phyloP scores from a whole-genome alignment of 768 basidiomycete genomes.

The Suillus spraguei region DNA sequence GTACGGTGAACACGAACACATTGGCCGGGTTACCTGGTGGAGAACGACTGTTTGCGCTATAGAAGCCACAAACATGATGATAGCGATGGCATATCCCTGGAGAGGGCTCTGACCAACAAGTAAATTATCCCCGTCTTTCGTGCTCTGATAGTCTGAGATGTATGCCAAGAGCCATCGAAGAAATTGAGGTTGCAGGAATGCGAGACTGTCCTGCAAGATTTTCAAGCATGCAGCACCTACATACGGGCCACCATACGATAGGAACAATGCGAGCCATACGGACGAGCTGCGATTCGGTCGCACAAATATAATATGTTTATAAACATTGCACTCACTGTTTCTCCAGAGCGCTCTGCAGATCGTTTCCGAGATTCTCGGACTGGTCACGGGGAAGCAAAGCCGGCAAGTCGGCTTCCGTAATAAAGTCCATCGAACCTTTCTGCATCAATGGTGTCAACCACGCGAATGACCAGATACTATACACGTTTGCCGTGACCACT shows the following conservation, averaged over 20 bases:
- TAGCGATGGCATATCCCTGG: constrained; percentile 76
- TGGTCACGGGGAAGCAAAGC: constrained; percentile 68
- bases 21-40: constrained; percentile 59
- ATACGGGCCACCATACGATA: constrained; percentile 82
- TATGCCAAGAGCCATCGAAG: constrained; percentile 79
- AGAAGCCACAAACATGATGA: constrained; percentile 79
- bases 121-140: constrained; percentile 36
- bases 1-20: not conserved
- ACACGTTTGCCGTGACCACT: constrained; percentile 75
- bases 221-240: constrained; percentile 65
- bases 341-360: constrained; percentile 62
- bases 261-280: constrained; percentile 73
- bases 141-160: constrained; percentile 74
- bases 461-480: constrained; percentile 78
- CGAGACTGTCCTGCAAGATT: constrained; percentile 75
- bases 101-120: constrained; percentile 38
- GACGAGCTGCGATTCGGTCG: constrained; percentile 44
- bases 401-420: constrained; percentile 88
- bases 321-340: constrained; percentile 53
- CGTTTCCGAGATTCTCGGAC: constrained; percentile 64
- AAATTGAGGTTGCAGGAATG: constrained; percentile 87
- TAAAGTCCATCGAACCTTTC: constrained; percentile 62
- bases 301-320: not conserved
- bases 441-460: constrained; percentile 87
- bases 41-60: constrained; percentile 78